These are phyloP conservation scores for Penicillium pulvis DNA, from an alignment of 495 filamentous ascomycete species.

Conservation along the genomic window DNA sequence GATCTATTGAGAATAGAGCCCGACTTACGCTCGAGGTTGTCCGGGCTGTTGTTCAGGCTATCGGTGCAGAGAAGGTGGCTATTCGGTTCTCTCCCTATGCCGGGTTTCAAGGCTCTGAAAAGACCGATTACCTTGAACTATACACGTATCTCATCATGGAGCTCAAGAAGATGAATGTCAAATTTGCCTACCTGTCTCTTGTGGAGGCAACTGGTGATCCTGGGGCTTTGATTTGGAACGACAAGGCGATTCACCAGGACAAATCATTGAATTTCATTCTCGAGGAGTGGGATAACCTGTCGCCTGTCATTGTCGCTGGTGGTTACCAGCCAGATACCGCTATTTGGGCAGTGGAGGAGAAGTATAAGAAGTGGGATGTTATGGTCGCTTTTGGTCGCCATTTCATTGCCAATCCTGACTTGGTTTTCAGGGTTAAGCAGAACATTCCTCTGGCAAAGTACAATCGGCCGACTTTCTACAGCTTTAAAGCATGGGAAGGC, in stretches of 20 bases:
- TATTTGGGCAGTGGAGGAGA: conserved; percentile 38
- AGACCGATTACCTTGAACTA: conserved; percentile 9
- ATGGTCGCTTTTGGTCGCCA: conserved; percentile 60
- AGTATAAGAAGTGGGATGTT: conserved; percentile 50
- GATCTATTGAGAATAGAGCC: conserved; percentile 52
- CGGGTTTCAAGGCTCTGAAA: conserved; percentile 13
- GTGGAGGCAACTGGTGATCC: conserved; percentile 13
- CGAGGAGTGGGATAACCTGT: conserved; percentile 41
- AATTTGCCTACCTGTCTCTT: conserved; percentile 12
- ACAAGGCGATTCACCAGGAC: conserved; percentile 2
- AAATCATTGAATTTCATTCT: conserved; percentile 29
- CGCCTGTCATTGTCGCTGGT: conserved; percentile 60
- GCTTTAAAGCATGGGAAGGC: conserved; percentile 33
- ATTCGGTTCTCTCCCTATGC: conserved; percentile 44
- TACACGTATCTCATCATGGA: conserved; percentile 14
- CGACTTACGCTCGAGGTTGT: conserved; percentile 49
- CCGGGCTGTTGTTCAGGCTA: conserved; percentile 15
- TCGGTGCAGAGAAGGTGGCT: conserved; percentile 27
- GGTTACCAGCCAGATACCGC: conserved; percentile 52
- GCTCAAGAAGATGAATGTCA: conserved; percentile 10
- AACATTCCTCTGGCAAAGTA: conserved; percentile 34
- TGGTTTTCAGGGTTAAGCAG: conserved; percentile 59
- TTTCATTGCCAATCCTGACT: conserved; percentile 70
- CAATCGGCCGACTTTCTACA: conserved; percentile 10
- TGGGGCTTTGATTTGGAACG: conserved; percentile 2